phyloP scores from a whole-genome alignment of 2,329 filamentous ascomycete species.

The Talaromyces sp. region DNA sequence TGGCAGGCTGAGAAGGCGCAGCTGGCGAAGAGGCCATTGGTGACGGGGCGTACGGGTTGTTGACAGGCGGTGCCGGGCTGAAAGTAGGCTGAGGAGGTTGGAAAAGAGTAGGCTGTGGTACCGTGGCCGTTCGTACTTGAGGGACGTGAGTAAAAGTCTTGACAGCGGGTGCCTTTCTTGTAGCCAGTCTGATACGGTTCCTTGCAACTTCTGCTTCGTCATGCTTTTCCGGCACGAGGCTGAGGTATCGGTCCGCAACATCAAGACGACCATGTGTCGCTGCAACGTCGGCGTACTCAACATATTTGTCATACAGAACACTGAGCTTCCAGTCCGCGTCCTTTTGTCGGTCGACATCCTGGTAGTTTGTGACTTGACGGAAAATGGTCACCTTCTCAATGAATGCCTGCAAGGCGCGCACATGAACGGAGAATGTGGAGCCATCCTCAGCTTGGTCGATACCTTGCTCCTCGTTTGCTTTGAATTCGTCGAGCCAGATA shows the following conservation, averaged over 20 bases:
- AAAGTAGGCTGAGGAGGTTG: slow-evolving; percentile 29
- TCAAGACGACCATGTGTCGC: slow-evolving; percentile 82
- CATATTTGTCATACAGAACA: slow-evolving; percentile 86
- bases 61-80: slow-evolving; percentile 21
- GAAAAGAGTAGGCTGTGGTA: slow-evolving; percentile 31
- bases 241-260: slow-evolving; percentile 84
- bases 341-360: slow-evolving; percentile 67
- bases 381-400: slow-evolving; percentile 99
- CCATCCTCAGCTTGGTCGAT: slow-evolving; percentile 64
- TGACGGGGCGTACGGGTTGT: slow-evolving; percentile 36
- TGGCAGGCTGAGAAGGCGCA: slow-evolving; percentile 27
- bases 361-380: slow-evolving; percentile 86
- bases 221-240: slow-evolving; percentile 76
- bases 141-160: slow-evolving; percentile 37
- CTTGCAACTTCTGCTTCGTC: slow-evolving; percentile 81
- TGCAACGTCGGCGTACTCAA: slow-evolving; percentile 92
- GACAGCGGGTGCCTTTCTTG: slow-evolving; percentile 52
- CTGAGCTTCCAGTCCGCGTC: slow-evolving; percentile 82
- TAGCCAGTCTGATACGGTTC: slow-evolving; percentile 78
- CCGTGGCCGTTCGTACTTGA: slow-evolving; percentile 19
- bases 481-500: slow-evolving; percentile 87
- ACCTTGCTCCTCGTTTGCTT: slow-evolving; percentile 72
- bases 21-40: slow-evolving; percentile 36
- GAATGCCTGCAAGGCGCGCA: slow-evolving; percentile 79
- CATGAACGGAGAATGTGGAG: slow-evolving; percentile 87